Percentiles rank a stretch among this genome's conserved stretches.
These are phyloP conservation scores for Elsinoe fawcettii DNA, from an alignment of 2,329 filamentous ascomycete genomes.

Conservation along the genomic window DNA sequence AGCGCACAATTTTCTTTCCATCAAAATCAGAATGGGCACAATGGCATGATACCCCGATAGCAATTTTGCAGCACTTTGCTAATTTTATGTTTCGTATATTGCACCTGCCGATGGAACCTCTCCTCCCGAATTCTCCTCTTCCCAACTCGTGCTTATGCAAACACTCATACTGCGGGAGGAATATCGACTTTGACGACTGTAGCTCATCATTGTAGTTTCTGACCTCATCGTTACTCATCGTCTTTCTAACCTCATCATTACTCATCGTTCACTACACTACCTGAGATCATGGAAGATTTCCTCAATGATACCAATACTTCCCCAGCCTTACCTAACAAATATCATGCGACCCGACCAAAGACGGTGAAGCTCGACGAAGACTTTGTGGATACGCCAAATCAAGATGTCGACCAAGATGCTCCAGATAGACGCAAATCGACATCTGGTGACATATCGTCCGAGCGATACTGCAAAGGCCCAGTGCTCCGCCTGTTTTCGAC, in stretches of 20 bases:
- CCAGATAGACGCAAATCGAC: neutral
- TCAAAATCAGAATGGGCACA: neutral
- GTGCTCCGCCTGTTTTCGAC: conserved; percentile 8
- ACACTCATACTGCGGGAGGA: neutral
- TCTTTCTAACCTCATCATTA: neutral
- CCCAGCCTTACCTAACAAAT: neutral
- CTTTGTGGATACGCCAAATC: neutral
- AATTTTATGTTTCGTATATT: neutral
- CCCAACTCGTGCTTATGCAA: neutral
- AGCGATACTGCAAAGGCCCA: conserved; percentile 15
- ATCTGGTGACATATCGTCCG: conserved; percentile 13
- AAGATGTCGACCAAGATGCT: neutral
- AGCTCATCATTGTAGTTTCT: neutral
- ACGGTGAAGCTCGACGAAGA: conserved; percentile 4
- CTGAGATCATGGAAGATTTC: neutral
- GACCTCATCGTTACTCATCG: neutral
- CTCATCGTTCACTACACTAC: neutral
- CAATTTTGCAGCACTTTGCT: neutral
- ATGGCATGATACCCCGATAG: conserved; percentile 1
- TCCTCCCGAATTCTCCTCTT: too few relatives aligned
- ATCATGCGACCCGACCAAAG: neutral
- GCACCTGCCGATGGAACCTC: neutral
- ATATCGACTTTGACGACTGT: too few relatives aligned
- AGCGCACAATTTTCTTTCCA: neutral
- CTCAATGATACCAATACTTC: neutral